Evolutionary conservation across 108 stramenopile genomes (phyloP).

Genomic region (Nitzschia palea): DNA sequence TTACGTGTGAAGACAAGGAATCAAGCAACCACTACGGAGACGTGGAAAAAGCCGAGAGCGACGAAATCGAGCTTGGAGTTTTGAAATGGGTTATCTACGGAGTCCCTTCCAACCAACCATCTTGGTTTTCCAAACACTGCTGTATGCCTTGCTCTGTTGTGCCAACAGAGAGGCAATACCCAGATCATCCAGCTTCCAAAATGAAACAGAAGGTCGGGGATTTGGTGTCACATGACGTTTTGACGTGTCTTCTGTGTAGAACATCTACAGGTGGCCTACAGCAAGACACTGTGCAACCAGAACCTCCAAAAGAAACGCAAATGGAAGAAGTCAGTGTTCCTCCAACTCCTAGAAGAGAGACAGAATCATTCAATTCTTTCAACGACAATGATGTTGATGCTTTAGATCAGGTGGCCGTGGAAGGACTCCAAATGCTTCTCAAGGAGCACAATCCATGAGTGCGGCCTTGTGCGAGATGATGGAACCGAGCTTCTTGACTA

Average conservation of each 20-base stretch:
- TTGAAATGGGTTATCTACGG: slow-evolving; percentile 78
- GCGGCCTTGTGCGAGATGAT: not conserved
- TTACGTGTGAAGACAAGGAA: slow-evolving; percentile 6
- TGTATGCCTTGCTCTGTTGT: slow-evolving; percentile 68
- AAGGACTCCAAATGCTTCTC: not conserved
- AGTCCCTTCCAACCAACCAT: slow-evolving; percentile 63
- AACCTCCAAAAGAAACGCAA: not conserved
- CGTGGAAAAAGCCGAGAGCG: slow-evolving; percentile 33
- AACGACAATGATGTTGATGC: not conserved
- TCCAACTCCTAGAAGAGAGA: not conserved
- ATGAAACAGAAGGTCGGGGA: slow-evolving; percentile 65
- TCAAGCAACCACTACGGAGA: too few relatives aligned
- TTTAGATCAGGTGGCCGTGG: not conserved
- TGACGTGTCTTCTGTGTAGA: slow-evolving; percentile 63
- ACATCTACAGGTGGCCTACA: slow-evolving; percentile 40
- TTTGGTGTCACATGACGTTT: slow-evolving; percentile 70
- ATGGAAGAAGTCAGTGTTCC: not conserved
- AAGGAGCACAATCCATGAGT: not conserved
- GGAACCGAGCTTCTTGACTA: not conserved
- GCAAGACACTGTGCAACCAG: not conserved
- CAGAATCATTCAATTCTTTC: not conserved
- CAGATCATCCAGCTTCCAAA: slow-evolving; percentile 47
- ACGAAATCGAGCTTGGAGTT: slow-evolving; percentile 69
- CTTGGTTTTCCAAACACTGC: slow-evolving; percentile 46
- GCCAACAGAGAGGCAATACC: slow-evolving; percentile 6